Percentiles rank a stretch among this genome's conserved stretches.
phyloP scores from a whole-genome alignment of 1,284 basidiomycete species.

The Puccinia coronata region DNA sequence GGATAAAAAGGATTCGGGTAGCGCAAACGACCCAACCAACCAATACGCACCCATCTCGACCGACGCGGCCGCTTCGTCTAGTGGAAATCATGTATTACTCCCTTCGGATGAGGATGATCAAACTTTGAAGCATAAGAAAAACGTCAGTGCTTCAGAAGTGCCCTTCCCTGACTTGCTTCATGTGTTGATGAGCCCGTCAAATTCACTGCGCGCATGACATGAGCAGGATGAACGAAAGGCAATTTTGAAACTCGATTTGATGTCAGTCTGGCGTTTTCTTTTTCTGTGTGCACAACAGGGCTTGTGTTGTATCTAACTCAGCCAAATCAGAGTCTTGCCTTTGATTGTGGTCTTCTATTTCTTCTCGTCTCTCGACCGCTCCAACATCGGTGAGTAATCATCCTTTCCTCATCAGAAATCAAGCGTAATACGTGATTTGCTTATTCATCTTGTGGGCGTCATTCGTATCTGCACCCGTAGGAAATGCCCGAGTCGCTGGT shows the following conservation, averaged over 20 bases:
- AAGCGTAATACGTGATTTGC: neutral
- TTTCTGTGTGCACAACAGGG: too few relatives aligned
- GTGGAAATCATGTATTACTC: neutral
- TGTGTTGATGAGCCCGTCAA: neutral
- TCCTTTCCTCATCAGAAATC: neutral
- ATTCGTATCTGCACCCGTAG: neutral
- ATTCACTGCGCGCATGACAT: neutral
- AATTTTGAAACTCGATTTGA: conserved; percentile 17
- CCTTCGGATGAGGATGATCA: neutral
- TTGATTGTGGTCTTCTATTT: conserved; percentile 24
- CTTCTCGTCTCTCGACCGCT: conserved; percentile 39
- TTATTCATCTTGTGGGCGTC: neutral
- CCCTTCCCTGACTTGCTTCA: neutral
- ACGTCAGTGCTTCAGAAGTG: neutral
- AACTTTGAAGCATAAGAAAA: neutral
- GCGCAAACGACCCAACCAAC: neutral
- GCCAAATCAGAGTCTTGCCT: conserved; percentile 11
- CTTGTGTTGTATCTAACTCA: neutral
- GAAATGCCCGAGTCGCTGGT: conserved; percentile 50
- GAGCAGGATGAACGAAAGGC: conserved; percentile 18
- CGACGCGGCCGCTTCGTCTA: neutral
- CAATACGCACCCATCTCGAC: neutral
- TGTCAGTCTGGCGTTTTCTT: neutral
- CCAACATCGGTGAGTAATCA: conserved; percentile 30
- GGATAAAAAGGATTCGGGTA: neutral